A percentile compares a stretch with the other conserved stretches of the same genome.
Conservation (phyloP, 2,329 filamentous ascomycete genomes). For the Penicillium olsonii region DNA sequence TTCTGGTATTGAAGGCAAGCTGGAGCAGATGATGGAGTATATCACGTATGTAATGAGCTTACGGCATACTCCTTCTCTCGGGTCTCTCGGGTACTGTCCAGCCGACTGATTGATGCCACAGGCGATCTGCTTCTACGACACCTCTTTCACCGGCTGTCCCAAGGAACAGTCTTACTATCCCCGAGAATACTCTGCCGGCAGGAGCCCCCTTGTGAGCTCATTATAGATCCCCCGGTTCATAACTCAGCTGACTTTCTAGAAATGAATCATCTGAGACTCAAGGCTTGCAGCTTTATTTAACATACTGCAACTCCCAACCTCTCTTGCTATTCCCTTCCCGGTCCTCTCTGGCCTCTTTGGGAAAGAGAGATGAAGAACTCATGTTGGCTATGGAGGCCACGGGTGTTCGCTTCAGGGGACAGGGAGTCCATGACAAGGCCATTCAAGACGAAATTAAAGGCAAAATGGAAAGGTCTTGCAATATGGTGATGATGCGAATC, state of each 20-base stretch:
- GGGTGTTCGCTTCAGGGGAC: conserved; percentile 28
- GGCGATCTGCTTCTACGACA: neutral
- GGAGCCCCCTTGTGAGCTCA: no score
- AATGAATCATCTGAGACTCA: neutral
- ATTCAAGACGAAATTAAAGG: conserved; percentile 13
- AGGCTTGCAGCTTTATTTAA: conserved; percentile 29
- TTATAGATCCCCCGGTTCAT: no score
- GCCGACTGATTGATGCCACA: neutral
- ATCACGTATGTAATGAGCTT: conserved; percentile 7
- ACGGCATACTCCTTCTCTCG: no score
- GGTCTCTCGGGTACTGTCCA: no score
- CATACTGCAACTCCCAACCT: conserved; percentile 37
- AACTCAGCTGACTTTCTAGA: neutral
- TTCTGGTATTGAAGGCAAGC: conserved; percentile 22
- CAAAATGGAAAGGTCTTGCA: conserved; percentile 22
- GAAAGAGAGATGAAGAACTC: conserved; percentile 27
- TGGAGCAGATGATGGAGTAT: conserved; percentile 22
- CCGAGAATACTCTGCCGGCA: neutral
- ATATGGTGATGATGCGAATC: conserved; percentile 29
- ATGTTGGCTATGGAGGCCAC: conserved; percentile 32
- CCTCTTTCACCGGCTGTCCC: neutral
- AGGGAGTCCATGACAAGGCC: conserved; percentile 10
- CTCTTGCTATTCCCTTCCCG: conserved; percentile 30
- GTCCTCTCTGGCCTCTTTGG: conserved; percentile 17
- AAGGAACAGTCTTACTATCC: neutral